A percentile compares a stretch with the other conserved stretches of the same genome.
Evolutionary conservation across 805 yeast genomes (phyloP).

Genomic region (Teunomyces gatunensis): DNA sequence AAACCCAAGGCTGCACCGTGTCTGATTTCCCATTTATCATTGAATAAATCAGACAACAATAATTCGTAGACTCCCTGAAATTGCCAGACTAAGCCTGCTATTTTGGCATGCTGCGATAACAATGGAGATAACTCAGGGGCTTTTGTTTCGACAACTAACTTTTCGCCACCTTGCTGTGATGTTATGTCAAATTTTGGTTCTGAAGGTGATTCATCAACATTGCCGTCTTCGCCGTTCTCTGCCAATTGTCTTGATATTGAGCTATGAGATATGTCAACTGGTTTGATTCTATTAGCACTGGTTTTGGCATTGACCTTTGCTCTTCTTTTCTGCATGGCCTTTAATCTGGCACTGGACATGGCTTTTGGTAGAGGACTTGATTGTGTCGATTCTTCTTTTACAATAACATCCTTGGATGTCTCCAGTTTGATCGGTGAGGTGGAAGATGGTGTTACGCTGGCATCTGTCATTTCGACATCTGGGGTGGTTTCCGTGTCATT

Average conservation of each 20-base stretch:
- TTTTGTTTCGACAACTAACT: constrained; percentile 80
- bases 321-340: constrained; percentile 91
- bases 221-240: constrained; percentile 34
- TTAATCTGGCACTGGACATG: constrained; percentile 68
- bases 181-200: constrained; percentile 59
- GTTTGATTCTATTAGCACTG: constrained; percentile 40
- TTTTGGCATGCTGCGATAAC: constrained; percentile 66
- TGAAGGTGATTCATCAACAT: constrained; percentile 1
- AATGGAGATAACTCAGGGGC: constrained; percentile 63
- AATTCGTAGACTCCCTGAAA: constrained; percentile 90
- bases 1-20: constrained; percentile 95
- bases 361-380: constrained; percentile 22
- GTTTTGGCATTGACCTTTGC: constrained; percentile 70
- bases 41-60: constrained; percentile 72
- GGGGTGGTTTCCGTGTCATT: constrained; percentile 13
- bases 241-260: constrained; percentile 58
- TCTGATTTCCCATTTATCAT: constrained; percentile 89
- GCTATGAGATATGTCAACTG: constrained; percentile 70
- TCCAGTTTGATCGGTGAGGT: constrained; percentile 16
- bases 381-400: constrained; percentile 2
- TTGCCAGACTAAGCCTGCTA: constrained; percentile 83
- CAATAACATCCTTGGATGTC: neutral
- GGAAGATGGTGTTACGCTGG: constrained; percentile 16
- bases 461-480: constrained; percentile 3
- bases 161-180: constrained; percentile 74